Percentiles rank a stretch among this genome's conserved stretches.
These are phyloP conservation scores for Diplodia corticola DNA, from an alignment of 2,329 filamentous ascomycete genomes.

Conservation along the genomic window DNA sequence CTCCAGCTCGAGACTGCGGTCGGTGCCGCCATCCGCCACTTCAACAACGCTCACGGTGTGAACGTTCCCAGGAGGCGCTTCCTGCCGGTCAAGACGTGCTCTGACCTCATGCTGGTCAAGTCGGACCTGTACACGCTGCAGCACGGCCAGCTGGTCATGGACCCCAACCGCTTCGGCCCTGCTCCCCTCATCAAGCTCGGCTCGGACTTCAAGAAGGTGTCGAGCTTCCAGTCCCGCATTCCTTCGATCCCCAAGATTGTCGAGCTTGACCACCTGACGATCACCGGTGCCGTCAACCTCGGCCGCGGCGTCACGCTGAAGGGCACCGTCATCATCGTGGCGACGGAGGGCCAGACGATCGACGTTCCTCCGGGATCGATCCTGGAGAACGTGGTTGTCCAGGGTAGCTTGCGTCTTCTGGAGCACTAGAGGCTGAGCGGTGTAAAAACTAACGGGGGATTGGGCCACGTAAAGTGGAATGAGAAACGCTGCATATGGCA, in stretches of 20 bases:
- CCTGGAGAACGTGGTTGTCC: slow-evolving; percentile 97
- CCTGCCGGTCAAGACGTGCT: slow-evolving; percentile 99
- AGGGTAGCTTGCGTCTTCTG: slow-evolving; percentile 82
- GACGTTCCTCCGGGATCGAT: slow-evolving; percentile 96
- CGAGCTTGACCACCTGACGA: slow-evolving; percentile 92
- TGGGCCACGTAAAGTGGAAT: slow-evolving; percentile 1
- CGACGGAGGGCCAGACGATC: slow-evolving; percentile 95
- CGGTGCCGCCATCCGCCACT: slow-evolving; percentile 97
- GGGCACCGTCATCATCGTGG: slow-evolving; percentile 98
- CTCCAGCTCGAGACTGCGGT: slow-evolving; percentile 98
- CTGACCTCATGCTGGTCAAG: slow-evolving; percentile 99
- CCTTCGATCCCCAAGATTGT: slow-evolving; percentile 86
- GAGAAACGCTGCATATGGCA: slow-evolving; percentile 18
- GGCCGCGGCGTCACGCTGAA: slow-evolving; percentile 94
- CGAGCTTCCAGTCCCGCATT: slow-evolving; percentile 88
- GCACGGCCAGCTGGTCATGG: slow-evolving; percentile 97
- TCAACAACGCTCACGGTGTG: slow-evolving; percentile 97
- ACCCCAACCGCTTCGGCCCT: slow-evolving; percentile 92
- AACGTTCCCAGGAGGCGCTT: slow-evolving; percentile 97
- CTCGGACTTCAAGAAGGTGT: slow-evolving; percentile 99
- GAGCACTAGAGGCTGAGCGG: slow-evolving; percentile 53
- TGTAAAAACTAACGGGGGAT: not conserved
- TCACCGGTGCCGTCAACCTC: slow-evolving; percentile 95
- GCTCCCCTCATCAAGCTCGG: slow-evolving; percentile 98
- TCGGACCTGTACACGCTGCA: slow-evolving; percentile 98